A percentile compares a stretch with the other conserved stretches of the same genome.
Conservation (phyloP, 768 basidiomycete genomes). For the Trametes cinnabarina region DNA sequence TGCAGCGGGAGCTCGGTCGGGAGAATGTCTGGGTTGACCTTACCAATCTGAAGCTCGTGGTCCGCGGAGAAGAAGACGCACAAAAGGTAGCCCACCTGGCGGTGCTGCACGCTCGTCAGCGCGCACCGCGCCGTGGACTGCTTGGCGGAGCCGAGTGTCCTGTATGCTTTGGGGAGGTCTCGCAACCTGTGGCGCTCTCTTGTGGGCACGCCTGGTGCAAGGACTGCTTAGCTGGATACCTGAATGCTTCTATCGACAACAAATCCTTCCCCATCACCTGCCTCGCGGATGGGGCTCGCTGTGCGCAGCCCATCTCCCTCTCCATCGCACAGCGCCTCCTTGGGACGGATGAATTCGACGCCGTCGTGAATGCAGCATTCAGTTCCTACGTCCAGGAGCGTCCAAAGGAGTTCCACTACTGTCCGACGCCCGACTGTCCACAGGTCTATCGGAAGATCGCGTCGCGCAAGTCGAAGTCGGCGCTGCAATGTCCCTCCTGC, state of each 20-base stretch:
- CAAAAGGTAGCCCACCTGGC: conserved; percentile 44
- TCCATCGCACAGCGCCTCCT: conserved; percentile 49
- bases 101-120: conserved; percentile 32
- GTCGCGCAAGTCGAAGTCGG: conserved; percentile 45
- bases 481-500: conserved; percentile 71
- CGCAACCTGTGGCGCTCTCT: conserved; percentile 48
- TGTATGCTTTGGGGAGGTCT: conserved; percentile 62
- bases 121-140: conserved; percentile 15
- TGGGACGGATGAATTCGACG: conserved; percentile 49
- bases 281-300: conserved; percentile 58
- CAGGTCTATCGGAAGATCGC: conserved; percentile 66
- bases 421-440: conserved; percentile 76
- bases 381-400: conserved; percentile 57
- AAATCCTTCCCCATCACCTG: conserved; percentile 71
- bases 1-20: conserved; percentile 50
- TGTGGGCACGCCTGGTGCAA: conserved; percentile 75
- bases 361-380: conserved; percentile 57
- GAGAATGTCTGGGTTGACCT: conserved; percentile 58
- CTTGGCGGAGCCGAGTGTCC: conserved; percentile 47
- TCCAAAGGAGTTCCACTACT: conserved; percentile 64
- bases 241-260: conserved; percentile 54
- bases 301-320: conserved; percentile 56
- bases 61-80: conserved; percentile 55
- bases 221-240: conserved; percentile 56
- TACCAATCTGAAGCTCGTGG: conserved; percentile 38